Percentiles rank a stretch among this genome's conserved stretches.
Evolutionary conservation across 768 basidiomycete genomes (phyloP).

Genomic region (Mycena latifolia): DNA sequence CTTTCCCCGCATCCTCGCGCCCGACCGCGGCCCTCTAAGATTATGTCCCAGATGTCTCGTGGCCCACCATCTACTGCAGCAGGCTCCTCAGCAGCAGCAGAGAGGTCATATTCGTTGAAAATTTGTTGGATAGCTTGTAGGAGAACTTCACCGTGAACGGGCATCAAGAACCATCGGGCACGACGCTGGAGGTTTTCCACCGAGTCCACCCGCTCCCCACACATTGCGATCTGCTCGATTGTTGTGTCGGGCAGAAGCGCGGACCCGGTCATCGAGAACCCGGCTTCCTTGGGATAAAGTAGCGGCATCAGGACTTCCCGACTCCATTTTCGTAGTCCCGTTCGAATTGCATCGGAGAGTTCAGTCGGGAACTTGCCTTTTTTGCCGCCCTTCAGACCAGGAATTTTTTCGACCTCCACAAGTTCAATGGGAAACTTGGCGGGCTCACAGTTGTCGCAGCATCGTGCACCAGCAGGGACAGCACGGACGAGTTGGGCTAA

Average conservation of each 20-base stretch:
- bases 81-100: background rate
- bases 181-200: background rate
- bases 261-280: constrained; percentile 16
- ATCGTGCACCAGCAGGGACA: constrained; percentile 10
- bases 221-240: constrained; percentile 27
- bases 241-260: constrained; percentile 12
- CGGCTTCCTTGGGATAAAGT: constrained; percentile 25
- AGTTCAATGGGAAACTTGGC: constrained; percentile 24
- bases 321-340: constrained; percentile 18
- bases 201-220: constrained; percentile 21
- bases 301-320: constrained; percentile 13
- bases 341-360: constrained; percentile 10
- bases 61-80: no score
- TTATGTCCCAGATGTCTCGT: background rate
- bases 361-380: constrained; percentile 6
- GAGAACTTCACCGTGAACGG: background rate
- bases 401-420: constrained; percentile 12
- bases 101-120: background rate
- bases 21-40: background rate
- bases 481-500: background rate
- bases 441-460: constrained; percentile 33
- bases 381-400: constrained; percentile 23
- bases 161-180: constrained; percentile 1
- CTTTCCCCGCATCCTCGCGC: no score
- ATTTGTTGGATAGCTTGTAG: background rate